These are phyloP conservation scores for Quercus glauca DNA, from an alignment of 306 rosid species.

Conservation along the genomic window DNA sequence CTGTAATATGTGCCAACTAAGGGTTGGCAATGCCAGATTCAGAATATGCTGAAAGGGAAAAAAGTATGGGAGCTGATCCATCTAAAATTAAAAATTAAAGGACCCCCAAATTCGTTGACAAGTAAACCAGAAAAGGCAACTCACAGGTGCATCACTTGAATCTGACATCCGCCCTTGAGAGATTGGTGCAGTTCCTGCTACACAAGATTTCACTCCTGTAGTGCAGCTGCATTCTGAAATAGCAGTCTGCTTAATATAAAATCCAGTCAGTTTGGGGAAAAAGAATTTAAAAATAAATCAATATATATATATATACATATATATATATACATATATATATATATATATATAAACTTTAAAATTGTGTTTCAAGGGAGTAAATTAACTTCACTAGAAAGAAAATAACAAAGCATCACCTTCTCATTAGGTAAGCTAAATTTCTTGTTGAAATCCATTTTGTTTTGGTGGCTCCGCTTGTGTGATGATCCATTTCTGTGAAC, in stretches of 20 bases:
- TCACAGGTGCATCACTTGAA: too few species aligned
- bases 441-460: conserved; percentile 33
- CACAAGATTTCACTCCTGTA: too few species aligned
- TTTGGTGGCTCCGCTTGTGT: conserved; percentile 42
- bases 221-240: too few species aligned
- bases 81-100: background rate
- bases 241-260: too few species aligned
- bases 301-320: too few species aligned
- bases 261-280: too few species aligned
- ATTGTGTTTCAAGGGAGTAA: background rate
- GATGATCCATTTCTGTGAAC: conserved; percentile 39
- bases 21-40: background rate
- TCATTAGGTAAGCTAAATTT: conserved; percentile 39
- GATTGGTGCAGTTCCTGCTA: too few species aligned
- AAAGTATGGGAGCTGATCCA: background rate
- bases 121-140: background rate
- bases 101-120: background rate
- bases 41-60: background rate
- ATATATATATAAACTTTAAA: background rate
- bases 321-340: too few species aligned
- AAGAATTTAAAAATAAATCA: too few species aligned
- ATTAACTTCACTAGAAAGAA: conserved; percentile 7
- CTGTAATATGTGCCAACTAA: background rate
- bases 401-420: conserved; percentile 44
- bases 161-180: too few species aligned